Percentiles rank a stretch among this genome's conserved stretches.
phyloP scores from a whole-genome alignment of 2,329 filamentous ascomycete genomes.

The Exophiala spinifera region DNA sequence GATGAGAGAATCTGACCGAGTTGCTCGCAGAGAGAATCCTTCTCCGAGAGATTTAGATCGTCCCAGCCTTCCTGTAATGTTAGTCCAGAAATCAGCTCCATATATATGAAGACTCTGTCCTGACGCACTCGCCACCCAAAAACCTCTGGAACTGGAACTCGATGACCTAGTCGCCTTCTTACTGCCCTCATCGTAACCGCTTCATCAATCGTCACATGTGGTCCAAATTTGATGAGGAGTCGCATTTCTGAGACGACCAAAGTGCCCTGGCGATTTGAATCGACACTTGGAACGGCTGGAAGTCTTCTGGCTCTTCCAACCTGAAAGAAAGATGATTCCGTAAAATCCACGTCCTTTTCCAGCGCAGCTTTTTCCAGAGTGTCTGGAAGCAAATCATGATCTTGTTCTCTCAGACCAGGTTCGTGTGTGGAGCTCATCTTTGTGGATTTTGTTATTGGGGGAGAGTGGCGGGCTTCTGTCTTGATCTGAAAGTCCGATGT shows the following conservation, averaged over 20 bases:
- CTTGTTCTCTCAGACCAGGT: too few relatives aligned
- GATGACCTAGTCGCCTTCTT: neutral
- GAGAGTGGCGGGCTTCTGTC: too few relatives aligned
- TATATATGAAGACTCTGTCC: conserved; percentile 34
- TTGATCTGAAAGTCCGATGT: too few relatives aligned
- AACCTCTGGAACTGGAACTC: conserved; percentile 38
- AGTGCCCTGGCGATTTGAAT: too few relatives aligned
- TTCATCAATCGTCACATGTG: neutral
- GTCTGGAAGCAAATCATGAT: too few relatives aligned
- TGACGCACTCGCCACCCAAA: conserved; percentile 36
- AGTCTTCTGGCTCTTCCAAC: too few relatives aligned
- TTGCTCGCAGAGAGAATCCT: conserved; percentile 1
- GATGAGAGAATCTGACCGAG: neutral
- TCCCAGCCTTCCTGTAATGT: conserved; percentile 33
- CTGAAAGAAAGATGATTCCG: too few relatives aligned
- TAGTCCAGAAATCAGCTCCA: conserved; percentile 34
- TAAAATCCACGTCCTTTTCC: too few relatives aligned
- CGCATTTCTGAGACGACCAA: neutral
- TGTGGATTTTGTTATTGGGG: too few relatives aligned
- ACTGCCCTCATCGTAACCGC: neutral
- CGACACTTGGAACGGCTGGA: too few relatives aligned
- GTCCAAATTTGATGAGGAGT: neutral
- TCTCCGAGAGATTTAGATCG: conserved; percentile 13
- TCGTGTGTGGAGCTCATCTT: too few relatives aligned
- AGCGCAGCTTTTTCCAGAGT: too few relatives aligned